Evolutionary conservation across 2,329 filamentous ascomycete genomes (phyloP).

Genomic region (Pezicula carpinea): DNA sequence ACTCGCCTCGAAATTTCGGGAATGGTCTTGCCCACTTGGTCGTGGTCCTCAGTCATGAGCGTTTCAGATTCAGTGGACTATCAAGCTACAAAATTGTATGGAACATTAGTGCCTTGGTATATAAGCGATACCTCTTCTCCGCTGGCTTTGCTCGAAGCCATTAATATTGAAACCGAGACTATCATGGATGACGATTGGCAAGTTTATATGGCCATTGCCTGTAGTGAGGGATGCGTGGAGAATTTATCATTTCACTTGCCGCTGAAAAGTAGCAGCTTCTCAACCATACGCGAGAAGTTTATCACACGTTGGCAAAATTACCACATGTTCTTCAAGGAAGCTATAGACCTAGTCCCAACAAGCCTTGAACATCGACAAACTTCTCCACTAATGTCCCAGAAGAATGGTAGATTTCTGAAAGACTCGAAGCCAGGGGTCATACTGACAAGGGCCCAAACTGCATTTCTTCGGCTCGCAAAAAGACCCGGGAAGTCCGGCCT

Average conservation of each 20-base stretch:
- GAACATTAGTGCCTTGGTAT: constrained; percentile 2
- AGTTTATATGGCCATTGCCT: constrained; percentile 3
- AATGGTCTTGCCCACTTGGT: neutral
- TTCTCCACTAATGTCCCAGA: neutral
- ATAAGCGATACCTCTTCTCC: neutral
- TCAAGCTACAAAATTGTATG: constrained; percentile 1
- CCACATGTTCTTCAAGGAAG: neutral
- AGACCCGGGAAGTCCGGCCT: neutral
- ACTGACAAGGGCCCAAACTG: neutral
- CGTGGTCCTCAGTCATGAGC: constrained; percentile 1
- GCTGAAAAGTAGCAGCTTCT: neutral
- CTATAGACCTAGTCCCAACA: neutral
- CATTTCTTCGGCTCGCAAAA: constrained; percentile 2
- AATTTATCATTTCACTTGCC: neutral
- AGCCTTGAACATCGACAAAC: neutral
- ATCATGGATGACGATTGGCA: constrained; percentile 1
- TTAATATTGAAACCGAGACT: neutral
- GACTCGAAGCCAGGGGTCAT: constrained; percentile 1
- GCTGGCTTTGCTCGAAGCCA: neutral
- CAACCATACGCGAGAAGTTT: neutral
- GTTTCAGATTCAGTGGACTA: constrained; percentile 1
- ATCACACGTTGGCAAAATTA: neutral
- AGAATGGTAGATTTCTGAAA: neutral
- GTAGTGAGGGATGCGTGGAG: constrained; percentile 2
- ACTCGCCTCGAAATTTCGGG: neutral